Conservation (phyloP, 768 basidiomycete species). For the Termitomyces sp. region DNA sequence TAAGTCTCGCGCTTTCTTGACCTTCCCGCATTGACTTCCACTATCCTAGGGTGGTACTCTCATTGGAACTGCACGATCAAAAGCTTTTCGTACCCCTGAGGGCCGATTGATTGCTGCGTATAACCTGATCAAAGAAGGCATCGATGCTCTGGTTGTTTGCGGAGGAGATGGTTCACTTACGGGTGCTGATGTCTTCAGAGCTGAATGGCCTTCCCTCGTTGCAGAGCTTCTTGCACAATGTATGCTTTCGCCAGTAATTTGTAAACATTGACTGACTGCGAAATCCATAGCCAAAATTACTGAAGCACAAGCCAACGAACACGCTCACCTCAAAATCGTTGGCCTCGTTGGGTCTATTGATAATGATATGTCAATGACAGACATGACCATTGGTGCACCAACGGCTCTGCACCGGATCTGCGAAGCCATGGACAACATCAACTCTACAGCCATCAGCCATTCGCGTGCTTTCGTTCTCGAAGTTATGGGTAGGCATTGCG, state of each 20-base stretch:
- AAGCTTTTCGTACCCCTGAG: slow-evolving; percentile 77
- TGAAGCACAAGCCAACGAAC: slow-evolving; percentile 58
- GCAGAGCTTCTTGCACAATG: slow-evolving; percentile 60
- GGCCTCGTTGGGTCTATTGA: slow-evolving; percentile 99
- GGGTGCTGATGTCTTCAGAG: slow-evolving; percentile 89
- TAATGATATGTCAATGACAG: slow-evolving; percentile 98
- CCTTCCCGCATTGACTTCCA: not conserved
- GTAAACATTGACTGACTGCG: not conserved
- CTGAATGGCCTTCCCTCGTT: slow-evolving; percentile 91
- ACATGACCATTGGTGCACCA: slow-evolving; percentile 93
- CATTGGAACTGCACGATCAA: slow-evolving; percentile 89
- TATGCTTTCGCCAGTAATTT: slow-evolving; percentile 17
- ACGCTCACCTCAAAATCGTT: slow-evolving; percentile 88
- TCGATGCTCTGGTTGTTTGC: slow-evolving; percentile 94
- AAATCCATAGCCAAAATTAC: slow-evolving; percentile 58
- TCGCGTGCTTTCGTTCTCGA: slow-evolving; percentile 97
- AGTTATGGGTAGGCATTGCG: slow-evolving; percentile 99
- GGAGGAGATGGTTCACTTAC: slow-evolving; percentile 97
- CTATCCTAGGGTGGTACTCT: slow-evolving; percentile 78
- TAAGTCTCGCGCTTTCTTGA: slow-evolving; percentile 22
- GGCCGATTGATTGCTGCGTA: slow-evolving; percentile 85
- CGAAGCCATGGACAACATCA: slow-evolving; percentile 97
- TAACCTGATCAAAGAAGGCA: slow-evolving; percentile 94
- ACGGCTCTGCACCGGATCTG: slow-evolving; percentile 96
- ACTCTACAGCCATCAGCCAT: slow-evolving; percentile 92